Percentiles rank a stretch among this genome's conserved stretches.
Conservation (phyloP, 192 early-diverging fungal genomes). For the Gonapodya prolifera region DNA sequence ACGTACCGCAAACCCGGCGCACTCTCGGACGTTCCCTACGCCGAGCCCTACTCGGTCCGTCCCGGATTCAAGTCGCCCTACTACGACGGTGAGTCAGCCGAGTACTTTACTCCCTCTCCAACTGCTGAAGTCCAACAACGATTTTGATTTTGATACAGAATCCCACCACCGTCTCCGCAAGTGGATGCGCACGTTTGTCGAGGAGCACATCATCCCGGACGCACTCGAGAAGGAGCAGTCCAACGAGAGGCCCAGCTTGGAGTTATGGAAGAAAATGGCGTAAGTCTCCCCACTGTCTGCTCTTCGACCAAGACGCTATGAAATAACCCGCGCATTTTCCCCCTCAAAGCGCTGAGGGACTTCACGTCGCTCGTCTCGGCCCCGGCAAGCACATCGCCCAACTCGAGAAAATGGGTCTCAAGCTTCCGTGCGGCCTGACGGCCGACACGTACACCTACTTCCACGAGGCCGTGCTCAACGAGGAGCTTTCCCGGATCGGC, state of each 20-base stretch:
- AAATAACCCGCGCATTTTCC: too few species aligned
- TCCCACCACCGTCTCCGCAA: neutral
- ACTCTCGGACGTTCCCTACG: slow-evolving; percentile 2
- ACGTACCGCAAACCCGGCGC: too few species aligned
- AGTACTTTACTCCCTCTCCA: too few species aligned
- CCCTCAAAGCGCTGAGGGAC: too few species aligned
- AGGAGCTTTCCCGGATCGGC: neutral
- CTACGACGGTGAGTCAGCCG: too few species aligned
- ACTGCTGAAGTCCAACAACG: too few species aligned
- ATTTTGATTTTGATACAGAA: too few species aligned
- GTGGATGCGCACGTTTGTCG: neutral
- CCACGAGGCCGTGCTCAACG: neutral
- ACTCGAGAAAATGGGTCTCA: neutral
- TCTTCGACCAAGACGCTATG: too few species aligned
- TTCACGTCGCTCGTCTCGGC: neutral
- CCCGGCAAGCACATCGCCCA: neutral
- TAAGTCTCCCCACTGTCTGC: too few species aligned
- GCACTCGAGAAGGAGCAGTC: neutral
- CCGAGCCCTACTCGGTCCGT: neutral
- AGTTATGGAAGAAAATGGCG: neutral
- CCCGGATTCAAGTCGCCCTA: neutral
- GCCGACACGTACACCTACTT: neutral
- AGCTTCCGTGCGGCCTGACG: neutral
- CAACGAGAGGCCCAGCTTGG: neutral
- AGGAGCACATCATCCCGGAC: neutral